Percentiles rank a stretch among this genome's conserved stretches.
These are phyloP conservation scores for Dendrobium chrysotoxum DNA, from an alignment of 106 monocot species.

Conservation along the genomic window DNA sequence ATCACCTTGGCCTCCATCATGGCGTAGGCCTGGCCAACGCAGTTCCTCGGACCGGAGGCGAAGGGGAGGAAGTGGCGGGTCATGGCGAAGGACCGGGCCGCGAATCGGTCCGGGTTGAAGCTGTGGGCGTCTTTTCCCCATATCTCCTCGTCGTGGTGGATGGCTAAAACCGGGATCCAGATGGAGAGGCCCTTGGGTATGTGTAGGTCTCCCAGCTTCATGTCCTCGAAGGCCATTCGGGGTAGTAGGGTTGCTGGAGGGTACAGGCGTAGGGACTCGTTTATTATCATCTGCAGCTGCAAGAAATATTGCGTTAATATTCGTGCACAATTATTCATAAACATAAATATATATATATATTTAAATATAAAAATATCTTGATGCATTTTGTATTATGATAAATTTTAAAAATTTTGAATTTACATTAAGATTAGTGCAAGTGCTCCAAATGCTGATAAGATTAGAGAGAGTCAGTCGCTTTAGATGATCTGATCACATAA, in stretches of 20 bases:
- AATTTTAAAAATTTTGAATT: too few relatives aligned
- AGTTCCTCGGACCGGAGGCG: constrained; percentile 85
- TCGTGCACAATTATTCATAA: too few relatives aligned
- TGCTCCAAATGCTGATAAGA: too few relatives aligned
- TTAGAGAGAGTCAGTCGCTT: too few relatives aligned
- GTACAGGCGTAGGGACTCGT: constrained; percentile 83
- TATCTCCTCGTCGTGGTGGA: constrained; percentile 69
- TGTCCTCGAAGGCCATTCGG: constrained; percentile 80
- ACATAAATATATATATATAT: too few relatives aligned
- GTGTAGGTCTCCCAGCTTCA: constrained; percentile 64
- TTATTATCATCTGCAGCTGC: constrained; percentile 92
- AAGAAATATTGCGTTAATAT: neutral
- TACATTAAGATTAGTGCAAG: too few relatives aligned
- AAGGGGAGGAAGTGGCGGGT: constrained; percentile 82
- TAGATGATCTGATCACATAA: too few relatives aligned
- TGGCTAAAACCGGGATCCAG: constrained; percentile 89
- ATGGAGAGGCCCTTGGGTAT: constrained; percentile 81
- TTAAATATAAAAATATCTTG: too few relatives aligned
- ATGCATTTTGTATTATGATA: too few relatives aligned
- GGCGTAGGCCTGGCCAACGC: constrained; percentile 88
- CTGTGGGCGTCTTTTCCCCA: constrained; percentile 81
- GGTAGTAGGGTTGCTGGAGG: constrained; percentile 82
- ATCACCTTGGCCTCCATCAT: constrained; percentile 92
- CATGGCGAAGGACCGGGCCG: constrained; percentile 39
- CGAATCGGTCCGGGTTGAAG: constrained; percentile 82